phyloP scores from a whole-genome alignment of 371 early-diverging fungal genomes.

The Batkoa obscura region DNA sequence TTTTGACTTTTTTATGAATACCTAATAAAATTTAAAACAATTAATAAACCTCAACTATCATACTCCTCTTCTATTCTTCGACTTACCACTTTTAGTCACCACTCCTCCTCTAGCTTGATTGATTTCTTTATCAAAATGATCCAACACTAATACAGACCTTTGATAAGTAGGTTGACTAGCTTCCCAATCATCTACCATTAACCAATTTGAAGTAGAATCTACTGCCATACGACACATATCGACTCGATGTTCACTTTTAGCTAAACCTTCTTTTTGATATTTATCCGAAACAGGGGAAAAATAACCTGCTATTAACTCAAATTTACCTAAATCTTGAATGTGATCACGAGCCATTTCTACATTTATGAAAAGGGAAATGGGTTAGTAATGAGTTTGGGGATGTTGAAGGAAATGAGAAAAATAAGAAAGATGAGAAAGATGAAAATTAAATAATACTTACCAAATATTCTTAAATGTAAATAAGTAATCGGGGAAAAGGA shows the following conservation, averaged over 20 bases:
- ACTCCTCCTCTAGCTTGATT: conserved; percentile 45
- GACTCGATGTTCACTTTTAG: conserved; percentile 66
- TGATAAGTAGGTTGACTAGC: conserved; percentile 54
- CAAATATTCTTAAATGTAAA: conserved; percentile 94
- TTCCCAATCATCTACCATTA: conserved; percentile 97
- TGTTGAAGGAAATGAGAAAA: not conserved
- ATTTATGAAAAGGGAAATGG: too few species aligned
- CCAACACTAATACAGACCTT: conserved; percentile 77
- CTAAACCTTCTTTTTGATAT: conserved; percentile 82
- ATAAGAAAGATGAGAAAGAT: not conserved
- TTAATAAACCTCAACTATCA: conserved; percentile 6
- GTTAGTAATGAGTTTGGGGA: too few species aligned
- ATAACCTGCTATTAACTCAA: conserved; percentile 84
- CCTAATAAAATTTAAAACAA: conserved; percentile 13
- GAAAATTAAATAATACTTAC: conserved; percentile 22
- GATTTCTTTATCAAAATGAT: conserved; percentile 79
- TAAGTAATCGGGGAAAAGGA: conserved; percentile 95
- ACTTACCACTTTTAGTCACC: conserved; percentile 21
- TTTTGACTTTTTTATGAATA: conserved; percentile 36
- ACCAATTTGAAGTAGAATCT: conserved; percentile 59
- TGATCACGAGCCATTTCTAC: conserved; percentile 88
- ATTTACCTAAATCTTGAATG: conserved; percentile 45
- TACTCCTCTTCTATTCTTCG: conserved; percentile 7
- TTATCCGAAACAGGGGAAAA: conserved; percentile 89
- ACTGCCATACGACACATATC: conserved; percentile 85